phyloP scores from a whole-genome alignment of 164 flowering plant genomes.

The Cinnamomum chago region DNA sequence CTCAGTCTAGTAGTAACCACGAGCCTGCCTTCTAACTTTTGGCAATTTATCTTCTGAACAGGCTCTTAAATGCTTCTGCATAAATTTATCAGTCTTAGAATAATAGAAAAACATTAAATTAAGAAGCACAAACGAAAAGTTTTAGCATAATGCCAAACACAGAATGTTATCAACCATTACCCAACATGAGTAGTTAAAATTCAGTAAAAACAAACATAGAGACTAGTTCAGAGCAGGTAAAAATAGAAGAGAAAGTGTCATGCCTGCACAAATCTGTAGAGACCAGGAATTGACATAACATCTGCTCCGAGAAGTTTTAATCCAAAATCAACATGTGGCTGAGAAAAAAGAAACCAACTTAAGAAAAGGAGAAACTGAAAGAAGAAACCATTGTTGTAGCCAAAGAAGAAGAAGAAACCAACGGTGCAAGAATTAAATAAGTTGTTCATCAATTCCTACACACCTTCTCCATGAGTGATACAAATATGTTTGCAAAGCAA shows the following conservation, averaged over 20 bases:
- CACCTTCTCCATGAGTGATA: slow-evolving; percentile 98
- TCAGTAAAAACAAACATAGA: not conserved
- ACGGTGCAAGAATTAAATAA: not conserved
- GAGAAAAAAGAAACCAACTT: slow-evolving; percentile 6
- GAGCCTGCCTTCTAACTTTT: not conserved
- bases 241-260: not conserved
- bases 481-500: slow-evolving; percentile 77
- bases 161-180: not conserved
- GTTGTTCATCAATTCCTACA: not conserved
- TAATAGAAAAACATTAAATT: not conserved
- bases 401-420: not conserved
- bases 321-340: slow-evolving; percentile 98
- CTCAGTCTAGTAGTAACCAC: not conserved
- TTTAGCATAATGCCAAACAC: not conserved
- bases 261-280: slow-evolving; percentile 88
- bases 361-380: not conserved
- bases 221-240: not conserved
- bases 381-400: not conserved
- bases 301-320: slow-evolving; percentile 84
- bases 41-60: not conserved
- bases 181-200: not conserved
- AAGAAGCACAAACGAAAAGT: not conserved
- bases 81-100: too few relatives aligned
- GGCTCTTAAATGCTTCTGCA: not conserved
- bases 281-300: slow-evolving; percentile 91